Evolutionary conservation across 2,329 filamentous ascomycete genomes (phyloP).

Genomic region (Berkeleyomyces basicola): DNA sequence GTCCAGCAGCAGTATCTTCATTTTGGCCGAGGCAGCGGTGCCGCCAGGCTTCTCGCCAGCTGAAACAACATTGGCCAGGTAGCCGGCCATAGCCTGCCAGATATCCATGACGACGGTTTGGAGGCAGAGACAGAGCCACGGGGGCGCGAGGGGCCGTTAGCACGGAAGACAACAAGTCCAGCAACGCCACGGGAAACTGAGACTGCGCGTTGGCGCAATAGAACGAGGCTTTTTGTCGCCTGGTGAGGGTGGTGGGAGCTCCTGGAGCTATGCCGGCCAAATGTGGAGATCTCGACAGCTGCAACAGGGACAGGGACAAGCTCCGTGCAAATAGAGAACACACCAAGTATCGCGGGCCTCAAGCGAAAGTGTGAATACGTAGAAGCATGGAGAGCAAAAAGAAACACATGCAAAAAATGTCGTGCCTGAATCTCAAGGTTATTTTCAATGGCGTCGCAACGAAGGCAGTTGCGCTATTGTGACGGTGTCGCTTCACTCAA

Average conservation of each 20-base stretch:
- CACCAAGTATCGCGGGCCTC: no score
- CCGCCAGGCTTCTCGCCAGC: slow-evolving; percentile 31
- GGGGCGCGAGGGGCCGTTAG: neutral
- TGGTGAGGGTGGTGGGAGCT: neutral
- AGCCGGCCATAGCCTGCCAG: slow-evolving; percentile 79
- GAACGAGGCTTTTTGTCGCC: neutral
- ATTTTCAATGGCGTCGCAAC: neutral
- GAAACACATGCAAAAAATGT: neutral
- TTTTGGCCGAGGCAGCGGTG: slow-evolving; percentile 65
- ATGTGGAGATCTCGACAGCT: neutral
- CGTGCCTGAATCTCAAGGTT: neutral
- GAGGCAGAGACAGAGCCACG: neutral
- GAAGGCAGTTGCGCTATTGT: neutral
- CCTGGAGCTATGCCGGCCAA: neutral
- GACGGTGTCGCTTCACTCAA: neutral
- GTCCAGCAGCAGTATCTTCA: slow-evolving; percentile 94
- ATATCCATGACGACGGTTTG: slow-evolving; percentile 57
- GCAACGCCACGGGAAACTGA: neutral
- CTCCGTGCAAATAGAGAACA: neutral
- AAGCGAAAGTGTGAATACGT: neutral
- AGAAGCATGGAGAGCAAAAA: neutral
- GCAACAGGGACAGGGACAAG: neutral
- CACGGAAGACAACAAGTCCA: neutral
- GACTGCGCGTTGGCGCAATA: neutral
- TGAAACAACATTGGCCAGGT: slow-evolving; percentile 79